Conservation (phyloP, 345 rosid genomes). For the Eucalyptus cladocalyx region DNA sequence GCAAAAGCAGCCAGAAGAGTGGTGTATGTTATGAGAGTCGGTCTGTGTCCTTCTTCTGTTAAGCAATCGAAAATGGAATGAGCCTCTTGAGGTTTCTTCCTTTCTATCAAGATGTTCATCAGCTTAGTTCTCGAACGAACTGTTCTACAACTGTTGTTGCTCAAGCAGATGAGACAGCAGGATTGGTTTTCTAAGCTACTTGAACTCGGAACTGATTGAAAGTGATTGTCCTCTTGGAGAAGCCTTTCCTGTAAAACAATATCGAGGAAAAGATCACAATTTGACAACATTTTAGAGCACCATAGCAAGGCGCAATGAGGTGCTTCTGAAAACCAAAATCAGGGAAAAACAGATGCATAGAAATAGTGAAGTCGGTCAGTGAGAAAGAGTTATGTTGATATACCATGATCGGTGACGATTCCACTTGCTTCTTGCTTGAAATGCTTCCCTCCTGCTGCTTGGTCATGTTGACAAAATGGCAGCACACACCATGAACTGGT, state of each 20-base stretch:
- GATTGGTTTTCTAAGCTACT: slow-evolving; percentile 9
- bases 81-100: slow-evolving; percentile 75
- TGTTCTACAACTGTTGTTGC: slow-evolving; percentile 45
- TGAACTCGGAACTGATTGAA: slow-evolving; percentile 12
- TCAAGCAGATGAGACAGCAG: slow-evolving; percentile 46
- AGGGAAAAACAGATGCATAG: neutral
- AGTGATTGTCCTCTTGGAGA: slow-evolving; percentile 14
- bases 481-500: neutral
- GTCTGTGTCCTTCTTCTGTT: slow-evolving; percentile 73
- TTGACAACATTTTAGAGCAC: neutral
- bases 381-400: neutral
- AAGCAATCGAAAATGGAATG: slow-evolving; percentile 45
- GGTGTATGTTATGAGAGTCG: slow-evolving; percentile 78
- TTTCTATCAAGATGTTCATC: slow-evolving; percentile 64
- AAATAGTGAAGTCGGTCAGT: neutral
- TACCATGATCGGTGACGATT: slow-evolving; percentile 31
- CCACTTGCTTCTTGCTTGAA: slow-evolving; percentile 8
- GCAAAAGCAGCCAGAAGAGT: slow-evolving; percentile 68
- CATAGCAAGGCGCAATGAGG: neutral
- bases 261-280: neutral
- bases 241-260: slow-evolving; percentile 18
- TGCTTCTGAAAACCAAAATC: neutral
- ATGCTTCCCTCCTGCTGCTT: slow-evolving; percentile 21
- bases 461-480: slow-evolving; percentile 9
- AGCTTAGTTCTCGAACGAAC: slow-evolving; percentile 85